Evolutionary conservation across 495 filamentous ascomycete species (phyloP).

Genomic region (Neurospora sp.): DNA sequence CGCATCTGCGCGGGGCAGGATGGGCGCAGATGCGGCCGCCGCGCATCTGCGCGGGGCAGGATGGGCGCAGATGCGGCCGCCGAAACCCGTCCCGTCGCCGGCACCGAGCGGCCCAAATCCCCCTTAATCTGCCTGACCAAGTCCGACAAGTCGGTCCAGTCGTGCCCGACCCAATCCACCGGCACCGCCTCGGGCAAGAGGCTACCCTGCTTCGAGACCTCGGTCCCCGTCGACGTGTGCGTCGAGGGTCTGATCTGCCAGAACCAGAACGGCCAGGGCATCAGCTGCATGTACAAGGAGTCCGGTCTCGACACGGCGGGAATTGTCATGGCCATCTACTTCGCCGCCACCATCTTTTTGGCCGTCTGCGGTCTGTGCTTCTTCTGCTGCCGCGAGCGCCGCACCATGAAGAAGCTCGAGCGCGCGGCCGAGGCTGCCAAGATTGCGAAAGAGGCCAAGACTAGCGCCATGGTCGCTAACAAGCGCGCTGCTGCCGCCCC

Average conservation of each 20-base stretch:
- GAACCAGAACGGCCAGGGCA: constrained; percentile 19
- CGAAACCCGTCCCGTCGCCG: neutral
- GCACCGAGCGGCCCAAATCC: constrained; percentile 1
- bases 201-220: constrained; percentile 29
- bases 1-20: no score
- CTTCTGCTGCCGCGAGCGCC: constrained; percentile 30
- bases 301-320: constrained; percentile 25
- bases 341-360: constrained; percentile 22
- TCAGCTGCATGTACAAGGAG: constrained; percentile 34
- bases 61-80: neutral
- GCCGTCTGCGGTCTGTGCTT: constrained; percentile 25
- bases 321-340: constrained; percentile 33
- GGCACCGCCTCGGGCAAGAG: constrained; percentile 20
- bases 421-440: constrained; percentile 25
- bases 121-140: constrained; percentile 29
- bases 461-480: constrained; percentile 8
- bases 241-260: constrained; percentile 35
- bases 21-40: no score
- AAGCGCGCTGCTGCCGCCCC: constrained; percentile 11
- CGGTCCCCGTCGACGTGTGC: constrained; percentile 25
- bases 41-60: no score
- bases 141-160: constrained; percentile 14
- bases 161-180: constrained; percentile 28
- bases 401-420: constrained; percentile 19
- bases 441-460: constrained; percentile 26